Evolutionary conservation across 441 rosid species (phyloP), one percentile per base, ranked within the genome.

Genomic region (Adansonia rubrostipa): DNA sequence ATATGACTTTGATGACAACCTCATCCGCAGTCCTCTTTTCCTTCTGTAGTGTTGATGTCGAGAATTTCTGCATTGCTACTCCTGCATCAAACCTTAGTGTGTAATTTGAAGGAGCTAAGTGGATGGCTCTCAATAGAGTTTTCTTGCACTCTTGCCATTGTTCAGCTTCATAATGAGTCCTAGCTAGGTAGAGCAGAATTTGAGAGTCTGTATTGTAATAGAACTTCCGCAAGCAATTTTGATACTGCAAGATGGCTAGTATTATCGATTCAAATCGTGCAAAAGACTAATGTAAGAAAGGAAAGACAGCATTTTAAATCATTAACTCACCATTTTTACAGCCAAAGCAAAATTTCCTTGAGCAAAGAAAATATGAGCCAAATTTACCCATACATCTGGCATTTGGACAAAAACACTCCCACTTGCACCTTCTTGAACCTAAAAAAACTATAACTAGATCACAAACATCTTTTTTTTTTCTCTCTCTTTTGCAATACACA

Each of bases 71-170:
- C 99, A 97, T 93, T 54, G 96, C 95, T 54, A 96, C 99, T 80
- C 99, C 99, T 76, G 97, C 96, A 89, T 97, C 96, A 88, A 97
- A 97, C 85, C 97, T 90, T 82, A 97, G 85, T 14, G 94, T 90
- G 80, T 95, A 95, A 88, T 97, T 97, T 77, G 99, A 92, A 73
- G 99, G 99, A 78, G 97, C 80, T 84, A 97, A 88, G 83, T 97
- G 99, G 85, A 97, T 97, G 79, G 98, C 99, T 86, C 97, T 92
- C 77, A 95, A 81, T 65, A 97, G 84, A 75, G 97, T 88, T 89
- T 91, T 97, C 89, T 95, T 97, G 98, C 99, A 97, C 74, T 97
- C 99, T 90, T 95, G 99, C 99, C 99, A 97, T 81, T 95, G 97
- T 85, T 97, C 99, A 81, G 99, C 99, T 91, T 97, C 99, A 87